A percentile compares a stretch with the other conserved stretches of the same genome.
These are phyloP conservation scores for Paramarasmius palmivorus DNA, from an alignment of 1,284 basidiomycete genomes.

Conservation along the genomic window DNA sequence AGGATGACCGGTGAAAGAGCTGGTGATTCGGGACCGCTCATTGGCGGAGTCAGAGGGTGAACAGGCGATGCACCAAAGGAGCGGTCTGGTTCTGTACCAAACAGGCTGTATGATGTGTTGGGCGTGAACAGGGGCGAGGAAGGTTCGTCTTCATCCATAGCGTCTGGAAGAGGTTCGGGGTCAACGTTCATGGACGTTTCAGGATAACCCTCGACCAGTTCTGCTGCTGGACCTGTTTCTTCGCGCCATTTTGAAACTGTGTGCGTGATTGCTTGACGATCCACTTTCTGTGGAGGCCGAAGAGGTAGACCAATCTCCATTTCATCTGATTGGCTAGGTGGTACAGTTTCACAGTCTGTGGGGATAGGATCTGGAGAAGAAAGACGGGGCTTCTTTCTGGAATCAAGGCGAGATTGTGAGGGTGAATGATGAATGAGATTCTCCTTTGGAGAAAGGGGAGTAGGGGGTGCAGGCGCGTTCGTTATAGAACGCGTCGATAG, in stretches of 20 bases:
- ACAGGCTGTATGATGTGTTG: constrained; percentile 8
- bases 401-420: constrained; percentile 11
- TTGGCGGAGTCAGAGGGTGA: constrained; percentile 38
- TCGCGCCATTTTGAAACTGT: constrained; percentile 45
- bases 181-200: constrained; percentile 3
- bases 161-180: not conserved
- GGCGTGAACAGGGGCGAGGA: constrained; percentile 4
- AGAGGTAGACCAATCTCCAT: constrained; percentile 48
- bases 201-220: not conserved
- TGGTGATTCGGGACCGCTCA: constrained; percentile 27
- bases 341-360: constrained; percentile 39
- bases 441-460: constrained; percentile 25
- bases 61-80: constrained; percentile 7
- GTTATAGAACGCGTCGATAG: not conserved
- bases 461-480: constrained; percentile 3
- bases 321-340: constrained; percentile 74
- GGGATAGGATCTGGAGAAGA: constrained; percentile 28
- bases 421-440: constrained; percentile 20
- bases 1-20: constrained; percentile 33
- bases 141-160: constrained; percentile 28
- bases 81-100: not conserved
- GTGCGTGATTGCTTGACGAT: constrained; percentile 33
- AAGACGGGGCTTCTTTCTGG: constrained; percentile 35
- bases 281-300: constrained; percentile 18
- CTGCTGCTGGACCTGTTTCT: constrained; percentile 15